Evolutionary conservation across 2,329 filamentous ascomycete species (phyloP).

Genomic region (Aspergillus sp.): DNA sequence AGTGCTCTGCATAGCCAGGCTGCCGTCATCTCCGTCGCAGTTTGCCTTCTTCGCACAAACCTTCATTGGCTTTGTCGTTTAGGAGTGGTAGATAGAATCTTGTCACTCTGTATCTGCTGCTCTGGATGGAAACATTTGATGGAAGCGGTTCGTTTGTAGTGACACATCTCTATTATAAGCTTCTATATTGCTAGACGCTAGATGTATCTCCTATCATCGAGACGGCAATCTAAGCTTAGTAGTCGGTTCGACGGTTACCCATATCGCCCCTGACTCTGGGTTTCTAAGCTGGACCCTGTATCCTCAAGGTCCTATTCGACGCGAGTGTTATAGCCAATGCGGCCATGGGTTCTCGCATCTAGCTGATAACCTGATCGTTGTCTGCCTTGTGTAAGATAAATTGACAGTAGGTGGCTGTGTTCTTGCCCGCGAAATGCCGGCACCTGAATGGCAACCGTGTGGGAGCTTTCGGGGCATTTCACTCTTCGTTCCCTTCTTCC

Average conservation of each 20-base stretch:
- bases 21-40: conserved; percentile 31
- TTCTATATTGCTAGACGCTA: conserved; percentile 1
- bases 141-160: conserved; percentile 78
- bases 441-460: background rate
- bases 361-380: background rate
- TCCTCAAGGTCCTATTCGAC: background rate
- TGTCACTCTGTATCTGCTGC: conserved; percentile 83
- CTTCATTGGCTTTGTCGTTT: conserved; percentile 42
- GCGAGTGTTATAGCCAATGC: background rate
- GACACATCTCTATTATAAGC: conserved; percentile 56
- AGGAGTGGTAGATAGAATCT: conserved; percentile 62
- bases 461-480: conserved; percentile 13
- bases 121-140: conserved; percentile 71
- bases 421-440: background rate
- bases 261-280: background rate
- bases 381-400: background rate
- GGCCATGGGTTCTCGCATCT: background rate
- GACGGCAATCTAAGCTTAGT: background rate
- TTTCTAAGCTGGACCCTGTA: background rate
- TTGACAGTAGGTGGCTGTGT: background rate
- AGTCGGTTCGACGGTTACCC: background rate
- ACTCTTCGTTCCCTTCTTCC: conserved; percentile 56
- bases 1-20: conserved; percentile 41
- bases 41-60: conserved; percentile 29
- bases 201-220: background rate